These are phyloP conservation scores for Cerrena zonata DNA, from an alignment of 1,284 basidiomycete genomes.

Conservation along the genomic window DNA sequence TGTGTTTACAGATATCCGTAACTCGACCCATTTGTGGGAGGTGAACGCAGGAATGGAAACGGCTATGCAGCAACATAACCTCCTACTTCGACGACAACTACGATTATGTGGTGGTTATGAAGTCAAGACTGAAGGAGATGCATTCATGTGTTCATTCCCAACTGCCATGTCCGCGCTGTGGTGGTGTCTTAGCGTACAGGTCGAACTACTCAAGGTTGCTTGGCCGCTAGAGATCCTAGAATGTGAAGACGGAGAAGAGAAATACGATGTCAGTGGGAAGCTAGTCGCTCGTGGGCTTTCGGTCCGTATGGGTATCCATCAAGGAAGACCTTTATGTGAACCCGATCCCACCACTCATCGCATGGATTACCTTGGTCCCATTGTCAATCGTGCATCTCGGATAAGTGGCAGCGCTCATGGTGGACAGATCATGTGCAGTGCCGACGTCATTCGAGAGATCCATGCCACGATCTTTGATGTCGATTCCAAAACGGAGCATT, in stretches of 20 bases:
- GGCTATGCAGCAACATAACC: slow-evolving; percentile 90
- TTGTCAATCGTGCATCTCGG: slow-evolving; percentile 88
- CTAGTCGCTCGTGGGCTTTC: slow-evolving; percentile 85
- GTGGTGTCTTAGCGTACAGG: slow-evolving; percentile 89
- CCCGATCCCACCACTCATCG: slow-evolving; percentile 89
- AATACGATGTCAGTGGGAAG: slow-evolving; percentile 64
- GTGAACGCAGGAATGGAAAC: slow-evolving; percentile 93
- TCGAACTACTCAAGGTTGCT: slow-evolving; percentile 75
- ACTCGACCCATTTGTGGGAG: slow-evolving; percentile 97
- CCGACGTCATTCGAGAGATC: slow-evolving; percentile 85
- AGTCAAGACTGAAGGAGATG: slow-evolving; percentile 98
- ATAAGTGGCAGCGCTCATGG: slow-evolving; percentile 83
- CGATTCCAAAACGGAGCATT: slow-evolving; percentile 52
- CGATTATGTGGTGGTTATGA: slow-evolving; percentile 95
- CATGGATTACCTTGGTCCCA: slow-evolving; percentile 96
- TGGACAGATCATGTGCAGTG: slow-evolving; percentile 91
- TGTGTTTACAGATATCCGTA: slow-evolving; percentile 97
- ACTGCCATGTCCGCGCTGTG: slow-evolving; percentile 82
- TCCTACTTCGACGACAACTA: slow-evolving; percentile 79
- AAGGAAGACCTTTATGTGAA: slow-evolving; percentile 87
- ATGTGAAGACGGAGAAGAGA: slow-evolving; percentile 84
- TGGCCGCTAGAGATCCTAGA: slow-evolving; percentile 96
- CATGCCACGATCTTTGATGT: slow-evolving; percentile 54
- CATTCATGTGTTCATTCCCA: slow-evolving; percentile 98
- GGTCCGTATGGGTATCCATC: slow-evolving; percentile 97